Conservation (phyloP, 495 filamentous ascomycete species). For the Hypoxylon perforatum region DNA sequence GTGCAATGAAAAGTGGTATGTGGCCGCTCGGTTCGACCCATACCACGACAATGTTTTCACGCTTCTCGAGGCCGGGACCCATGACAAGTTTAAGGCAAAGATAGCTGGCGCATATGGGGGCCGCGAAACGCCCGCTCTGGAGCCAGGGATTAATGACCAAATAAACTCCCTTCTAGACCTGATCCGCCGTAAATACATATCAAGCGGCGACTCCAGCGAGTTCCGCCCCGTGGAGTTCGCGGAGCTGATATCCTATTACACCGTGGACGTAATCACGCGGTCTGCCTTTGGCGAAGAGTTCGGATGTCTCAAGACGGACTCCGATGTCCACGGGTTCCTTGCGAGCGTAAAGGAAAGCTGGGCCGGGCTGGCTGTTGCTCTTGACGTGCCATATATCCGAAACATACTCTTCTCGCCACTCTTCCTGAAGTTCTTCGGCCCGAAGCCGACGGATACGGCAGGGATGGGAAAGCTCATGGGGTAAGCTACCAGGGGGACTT, state of each 20-base stretch:
- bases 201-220: conserved; percentile 65
- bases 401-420: conserved; percentile 33
- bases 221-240: conserved; percentile 44
- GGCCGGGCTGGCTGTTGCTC: conserved; percentile 49
- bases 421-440: conserved; percentile 35
- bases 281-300: conserved; percentile 71
- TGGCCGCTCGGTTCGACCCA: conserved; percentile 52
- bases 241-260: conserved; percentile 61
- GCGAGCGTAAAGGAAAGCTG: conserved; percentile 59
- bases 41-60: conserved; percentile 53
- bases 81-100: conserved; percentile 47
- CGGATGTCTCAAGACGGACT: conserved; percentile 68
- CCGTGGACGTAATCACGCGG: conserved; percentile 73
- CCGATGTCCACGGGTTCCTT: conserved; percentile 67
- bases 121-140: conserved; percentile 45
- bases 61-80: conserved; percentile 36
- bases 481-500: conserved; percentile 29
- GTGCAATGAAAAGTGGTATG: conserved; percentile 51
- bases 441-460: conserved; percentile 31
- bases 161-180: conserved; percentile 54
- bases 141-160: conserved; percentile 59
- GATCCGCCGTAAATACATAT: conserved; percentile 61
- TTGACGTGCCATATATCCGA: conserved; percentile 44
- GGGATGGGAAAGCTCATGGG: conserved; percentile 61
- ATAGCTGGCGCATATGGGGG: conserved; percentile 40